phyloP scores from a whole-genome alignment of 2,329 filamentous ascomycete genomes.

The Claviceps pusilla region DNA sequence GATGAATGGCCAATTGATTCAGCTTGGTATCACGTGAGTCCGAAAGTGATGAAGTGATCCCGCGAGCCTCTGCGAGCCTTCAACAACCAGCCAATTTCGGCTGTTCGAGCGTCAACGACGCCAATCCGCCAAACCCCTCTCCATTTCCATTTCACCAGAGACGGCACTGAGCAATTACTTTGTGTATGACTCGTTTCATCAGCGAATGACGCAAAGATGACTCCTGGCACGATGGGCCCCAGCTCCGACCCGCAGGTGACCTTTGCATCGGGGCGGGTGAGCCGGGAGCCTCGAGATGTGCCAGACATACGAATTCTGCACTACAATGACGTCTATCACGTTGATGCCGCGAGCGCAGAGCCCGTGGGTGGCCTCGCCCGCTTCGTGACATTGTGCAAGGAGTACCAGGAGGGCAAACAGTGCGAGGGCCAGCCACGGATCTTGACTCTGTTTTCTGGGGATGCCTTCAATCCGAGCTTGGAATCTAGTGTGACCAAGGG shows the following conservation, averaged over 20 bases:
- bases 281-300: neutral
- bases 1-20: neutral
- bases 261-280: conserved; percentile 9
- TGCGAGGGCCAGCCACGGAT: conserved; percentile 50
- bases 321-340: conserved; percentile 90
- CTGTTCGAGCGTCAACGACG: neutral
- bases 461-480: conserved; percentile 82
- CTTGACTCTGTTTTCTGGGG: conserved; percentile 75
- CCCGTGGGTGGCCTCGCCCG: conserved; percentile 69
- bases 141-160: neutral
- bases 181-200: neutral
- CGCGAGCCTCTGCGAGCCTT: neutral
- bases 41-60: neutral
- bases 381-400: conserved; percentile 63
- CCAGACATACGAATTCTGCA: conserved; percentile 68
- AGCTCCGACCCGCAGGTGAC: conserved; percentile 15
- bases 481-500: conserved; percentile 85
- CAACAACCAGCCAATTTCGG: neutral
- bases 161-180: neutral
- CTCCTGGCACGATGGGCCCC: conserved; percentile 4
- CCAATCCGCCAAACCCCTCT: neutral
- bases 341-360: conserved; percentile 60
- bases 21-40: conserved; percentile 1
- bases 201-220: neutral
- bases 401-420: conserved; percentile 50